Evolutionary conservation across 768 basidiomycete genomes (phyloP).

Genomic region (Hygrophorus pudorinus): DNA sequence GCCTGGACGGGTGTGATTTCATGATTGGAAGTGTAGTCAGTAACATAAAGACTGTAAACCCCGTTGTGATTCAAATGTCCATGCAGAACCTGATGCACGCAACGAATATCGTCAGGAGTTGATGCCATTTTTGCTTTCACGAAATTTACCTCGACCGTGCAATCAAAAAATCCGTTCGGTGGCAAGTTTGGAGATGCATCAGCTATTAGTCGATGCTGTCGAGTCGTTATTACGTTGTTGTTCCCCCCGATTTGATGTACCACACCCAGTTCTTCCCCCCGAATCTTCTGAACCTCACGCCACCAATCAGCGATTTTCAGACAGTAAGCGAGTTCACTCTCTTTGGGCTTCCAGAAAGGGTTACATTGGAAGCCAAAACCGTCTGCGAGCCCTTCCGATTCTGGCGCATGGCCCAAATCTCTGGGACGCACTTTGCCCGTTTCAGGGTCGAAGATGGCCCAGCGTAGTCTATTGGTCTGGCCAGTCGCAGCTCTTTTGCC

Average conservation of each 20-base stretch:
- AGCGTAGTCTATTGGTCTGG: constrained; percentile 36
- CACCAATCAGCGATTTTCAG: constrained; percentile 40
- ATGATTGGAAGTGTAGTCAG: constrained; percentile 50
- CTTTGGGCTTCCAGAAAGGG: constrained; percentile 34
- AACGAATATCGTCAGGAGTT: neutral
- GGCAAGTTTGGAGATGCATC: constrained; percentile 35
- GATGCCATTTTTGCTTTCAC: neutral
- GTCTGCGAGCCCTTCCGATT: constrained; percentile 21
- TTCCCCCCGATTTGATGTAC: constrained; percentile 14
- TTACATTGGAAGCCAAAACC: constrained; percentile 31
- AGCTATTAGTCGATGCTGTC: constrained; percentile 36
- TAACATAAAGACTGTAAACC: constrained; percentile 45
- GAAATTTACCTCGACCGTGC: constrained; percentile 45
- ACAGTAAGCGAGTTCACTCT: constrained; percentile 34
- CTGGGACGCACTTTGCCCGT: constrained; percentile 28
- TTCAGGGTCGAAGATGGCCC: constrained; percentile 43
- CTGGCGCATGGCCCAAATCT: constrained; percentile 25
- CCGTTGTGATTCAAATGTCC: constrained; percentile 27
- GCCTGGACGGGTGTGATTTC: constrained; percentile 22
- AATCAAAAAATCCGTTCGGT: constrained; percentile 48
- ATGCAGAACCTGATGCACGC: constrained; percentile 46
- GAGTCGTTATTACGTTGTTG: constrained; percentile 6
- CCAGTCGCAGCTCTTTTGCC: constrained; percentile 18
- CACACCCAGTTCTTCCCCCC: constrained; percentile 6
- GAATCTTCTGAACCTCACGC: constrained; percentile 12